Evolutionary conservation across 139 green algal genomes (phyloP), one percentile per base, ranked within the genome.

Genomic region (Diplosphaera chodatii): DNA sequence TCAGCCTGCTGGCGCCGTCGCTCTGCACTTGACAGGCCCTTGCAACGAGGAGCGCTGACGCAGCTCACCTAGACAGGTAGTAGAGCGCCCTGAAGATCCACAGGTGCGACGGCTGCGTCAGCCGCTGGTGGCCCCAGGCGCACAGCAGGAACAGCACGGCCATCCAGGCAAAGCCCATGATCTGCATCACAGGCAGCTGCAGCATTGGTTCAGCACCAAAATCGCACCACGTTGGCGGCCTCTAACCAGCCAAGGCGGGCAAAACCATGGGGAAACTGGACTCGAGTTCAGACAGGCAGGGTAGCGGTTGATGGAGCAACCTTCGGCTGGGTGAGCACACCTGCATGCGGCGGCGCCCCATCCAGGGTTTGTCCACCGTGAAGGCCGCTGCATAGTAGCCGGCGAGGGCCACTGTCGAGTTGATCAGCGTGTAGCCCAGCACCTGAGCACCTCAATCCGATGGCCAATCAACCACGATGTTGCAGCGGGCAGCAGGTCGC

Each of bases 361-460:
- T 85, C 78, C 83, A 91, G 1, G 63, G 40, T 62, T 80, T 82
- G 77, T 92, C 87, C 4, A 90, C 62, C 22, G 82, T 66, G 6
- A 78, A 81, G 23, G 87, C 87, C 8, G 87, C 86, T 22, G 62
- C 70, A 65, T 84, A 92, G 78, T 92, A 88, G 59, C 59, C 86
- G 3, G 79, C 37, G 3, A 92, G 77, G 0, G 86, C 79, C 1
- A 92, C 72, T 16, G 77, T 71, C 32, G 48, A 78, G 76, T 92
- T 92, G 1, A 92, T 75, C 27, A 88, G 63, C 1, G 80, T 91
- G 80, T 79, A 92, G 41, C 86, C 59, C 59, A 65, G 59, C 59
- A 65, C 27, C 59, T 65, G 59, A 33, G 5, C 32, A 32, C 3
- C 3, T 20, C 55, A 63, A n/a, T n/a, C n/a, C n/a, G n/a, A n/a